These are phyloP conservation scores for Podila epicladia DNA, from an alignment of 192 early-diverging fungal genomes.

Conservation along the genomic window DNA sequence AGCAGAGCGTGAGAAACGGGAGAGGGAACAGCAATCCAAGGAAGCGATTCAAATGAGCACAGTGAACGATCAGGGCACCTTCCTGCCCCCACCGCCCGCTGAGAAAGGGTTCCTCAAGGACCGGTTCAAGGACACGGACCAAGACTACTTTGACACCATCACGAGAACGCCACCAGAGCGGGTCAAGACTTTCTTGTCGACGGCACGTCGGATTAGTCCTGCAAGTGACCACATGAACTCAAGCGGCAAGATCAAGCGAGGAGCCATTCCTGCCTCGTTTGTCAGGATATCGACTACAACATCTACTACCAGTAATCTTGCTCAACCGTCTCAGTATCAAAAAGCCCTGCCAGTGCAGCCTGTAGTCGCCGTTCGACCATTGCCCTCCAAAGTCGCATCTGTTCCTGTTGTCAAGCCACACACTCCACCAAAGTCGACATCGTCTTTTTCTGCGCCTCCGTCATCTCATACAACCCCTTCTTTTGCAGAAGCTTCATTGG, in stretches of 20 bases:
- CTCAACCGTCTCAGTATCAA: not conserved
- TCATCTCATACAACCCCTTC: not conserved
- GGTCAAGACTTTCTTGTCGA: not conserved
- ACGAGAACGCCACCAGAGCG: not conserved
- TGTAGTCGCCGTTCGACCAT: too few relatives aligned
- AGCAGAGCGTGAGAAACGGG: not conserved
- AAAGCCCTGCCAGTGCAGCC: too few relatives aligned
- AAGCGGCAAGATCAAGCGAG: not conserved
- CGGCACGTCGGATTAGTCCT: not conserved
- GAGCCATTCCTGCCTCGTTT: not conserved
- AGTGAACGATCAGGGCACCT: not conserved
- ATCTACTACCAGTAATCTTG: not conserved
- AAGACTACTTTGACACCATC: not conserved
- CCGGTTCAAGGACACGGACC: not conserved
- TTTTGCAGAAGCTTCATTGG: not conserved
- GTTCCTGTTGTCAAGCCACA: not conserved
- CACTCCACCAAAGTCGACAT: not conserved
- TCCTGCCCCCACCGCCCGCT: not conserved
- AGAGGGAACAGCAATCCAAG: not conserved
- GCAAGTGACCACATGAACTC: not conserved
- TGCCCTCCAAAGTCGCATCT: too few relatives aligned
- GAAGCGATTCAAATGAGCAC: not conserved
- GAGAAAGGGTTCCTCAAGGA: not conserved
- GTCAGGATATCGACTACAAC: slow-evolving; percentile 1
- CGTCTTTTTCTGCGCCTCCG: not conserved